Conservation (phyloP, 208 protist species). For the Acanthamoeba sp. region DNA sequence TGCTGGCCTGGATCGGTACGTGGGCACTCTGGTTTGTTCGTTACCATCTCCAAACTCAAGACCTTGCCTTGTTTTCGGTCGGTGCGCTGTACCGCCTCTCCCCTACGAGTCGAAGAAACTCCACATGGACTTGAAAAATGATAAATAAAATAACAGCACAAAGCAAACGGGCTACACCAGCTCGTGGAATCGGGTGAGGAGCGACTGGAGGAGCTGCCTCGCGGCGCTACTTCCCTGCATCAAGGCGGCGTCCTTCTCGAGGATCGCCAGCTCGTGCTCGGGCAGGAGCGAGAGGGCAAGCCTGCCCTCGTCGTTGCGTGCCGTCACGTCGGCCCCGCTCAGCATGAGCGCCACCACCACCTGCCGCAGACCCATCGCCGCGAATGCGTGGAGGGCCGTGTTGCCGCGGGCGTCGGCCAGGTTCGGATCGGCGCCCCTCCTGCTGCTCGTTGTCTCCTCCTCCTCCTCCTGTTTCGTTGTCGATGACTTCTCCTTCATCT, state of each 20-base stretch:
- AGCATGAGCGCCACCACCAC: neutral
- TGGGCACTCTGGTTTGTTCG: neutral
- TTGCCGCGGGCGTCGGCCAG: neutral
- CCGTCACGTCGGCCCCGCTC: neutral
- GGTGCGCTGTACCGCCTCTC: neutral
- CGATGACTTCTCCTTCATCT: too few relatives aligned
- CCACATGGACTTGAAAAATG: neutral
- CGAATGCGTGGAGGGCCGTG: neutral
- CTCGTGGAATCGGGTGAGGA: too few relatives aligned
- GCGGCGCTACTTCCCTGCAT: too few relatives aligned
- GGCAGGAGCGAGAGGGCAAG: neutral
- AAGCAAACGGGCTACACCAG: too few relatives aligned
- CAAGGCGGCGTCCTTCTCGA: neutral
- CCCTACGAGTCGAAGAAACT: neutral
- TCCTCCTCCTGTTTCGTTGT: neutral
- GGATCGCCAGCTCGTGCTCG: neutral
- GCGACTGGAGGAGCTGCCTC: too few relatives aligned
- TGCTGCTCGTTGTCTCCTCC: neutral
- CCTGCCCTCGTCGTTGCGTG: neutral
- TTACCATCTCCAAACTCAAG: neutral
- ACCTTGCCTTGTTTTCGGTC: neutral
- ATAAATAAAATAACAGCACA: too few relatives aligned
- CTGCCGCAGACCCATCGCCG: neutral
- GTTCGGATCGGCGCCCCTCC: conserved; percentile 23
- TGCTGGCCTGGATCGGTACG: conserved; percentile 42